Evolutionary conservation across 352 stramenopile genomes (phyloP), one percentile per base, ranked within the genome.

Genomic region (Pythium dissimile): DNA sequence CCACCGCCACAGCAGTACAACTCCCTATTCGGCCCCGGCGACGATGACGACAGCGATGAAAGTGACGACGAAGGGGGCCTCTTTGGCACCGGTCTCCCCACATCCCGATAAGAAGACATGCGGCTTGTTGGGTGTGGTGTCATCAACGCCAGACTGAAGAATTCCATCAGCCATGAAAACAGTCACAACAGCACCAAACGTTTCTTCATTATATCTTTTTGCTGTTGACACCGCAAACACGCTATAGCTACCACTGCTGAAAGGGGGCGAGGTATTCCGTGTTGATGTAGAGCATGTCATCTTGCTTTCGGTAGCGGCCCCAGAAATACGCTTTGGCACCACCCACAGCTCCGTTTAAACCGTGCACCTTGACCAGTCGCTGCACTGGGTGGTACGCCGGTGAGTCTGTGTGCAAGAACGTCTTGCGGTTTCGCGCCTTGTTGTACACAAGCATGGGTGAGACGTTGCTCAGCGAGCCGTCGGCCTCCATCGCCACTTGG

Each of bases 381-480:
- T 86, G 74, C 59, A 92, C 79, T 0, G 80, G 77, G 26, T 80
- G 50, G 62, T 92, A 94, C 37, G 82, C 83, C 0, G 80, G 79
- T 46, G 84, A 92, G 54, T 89, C 82, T 23, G 83, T 77, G 63
- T 95, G 85, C 62, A 95, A 47, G 45, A 95, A 95, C 38, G 85
- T 93, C 76, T 93, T 95, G 52, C 85, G 83, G 43, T 80, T 76
- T 35, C 85, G 81, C 43, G 78, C 69, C 71, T 93, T 95, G 71
- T 95, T 95, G 71, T 95, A 95, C 49, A 95, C 82, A 41, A 95
- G 76, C 85, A 95, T 95, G 21, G 85, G 83, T 57, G 88, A 70
- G 21, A 82, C 80, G 35, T 69, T 88, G 55, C 80, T 89, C 11
- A 88, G 66, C 39, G 75, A 56, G 5, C 77, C 80, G 51, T 86